These are phyloP conservation scores for Coniochaeta sp. DNA, from an alignment of 2,329 filamentous ascomycete species.

Conservation along the genomic window DNA sequence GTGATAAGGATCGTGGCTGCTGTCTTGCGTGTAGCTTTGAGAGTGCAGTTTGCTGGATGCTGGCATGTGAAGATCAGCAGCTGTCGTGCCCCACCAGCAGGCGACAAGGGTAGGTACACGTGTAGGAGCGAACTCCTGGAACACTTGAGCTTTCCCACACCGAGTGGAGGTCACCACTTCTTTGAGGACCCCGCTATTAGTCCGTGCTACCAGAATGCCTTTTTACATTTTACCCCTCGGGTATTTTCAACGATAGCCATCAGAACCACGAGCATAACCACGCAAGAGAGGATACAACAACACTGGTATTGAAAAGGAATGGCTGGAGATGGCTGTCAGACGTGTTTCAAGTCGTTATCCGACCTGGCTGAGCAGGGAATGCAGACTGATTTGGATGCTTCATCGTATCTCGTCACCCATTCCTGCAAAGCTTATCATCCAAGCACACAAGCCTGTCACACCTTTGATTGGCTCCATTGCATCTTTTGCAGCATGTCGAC, in stretches of 20 bases:
- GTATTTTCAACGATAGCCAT: too few relatives aligned
- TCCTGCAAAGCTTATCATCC: conserved; percentile 2
- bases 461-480: neutral
- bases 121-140: too few relatives aligned
- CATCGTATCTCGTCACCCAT: conserved; percentile 1
- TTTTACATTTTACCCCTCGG: too few relatives aligned
- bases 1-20: conserved; percentile 1
- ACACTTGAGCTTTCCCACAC: too few relatives aligned
- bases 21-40: neutral
- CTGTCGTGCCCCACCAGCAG: too few relatives aligned
- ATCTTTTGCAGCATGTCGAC: neutral
- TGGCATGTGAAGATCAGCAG: conserved; percentile 1
- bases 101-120: too few relatives aligned
- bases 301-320: too few relatives aligned
- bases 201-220: too few relatives aligned
- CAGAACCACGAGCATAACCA: too few relatives aligned
- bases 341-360: neutral
- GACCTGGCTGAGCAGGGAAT: neutral
- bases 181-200: neutral
- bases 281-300: too few relatives aligned
- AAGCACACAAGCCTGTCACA: neutral
- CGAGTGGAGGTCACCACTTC: neutral
- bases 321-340: neutral
- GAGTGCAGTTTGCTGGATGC: too few relatives aligned
- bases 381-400: neutral